Conservation (phyloP, 305 asterid species). For the Rubia tinctorum region DNA sequence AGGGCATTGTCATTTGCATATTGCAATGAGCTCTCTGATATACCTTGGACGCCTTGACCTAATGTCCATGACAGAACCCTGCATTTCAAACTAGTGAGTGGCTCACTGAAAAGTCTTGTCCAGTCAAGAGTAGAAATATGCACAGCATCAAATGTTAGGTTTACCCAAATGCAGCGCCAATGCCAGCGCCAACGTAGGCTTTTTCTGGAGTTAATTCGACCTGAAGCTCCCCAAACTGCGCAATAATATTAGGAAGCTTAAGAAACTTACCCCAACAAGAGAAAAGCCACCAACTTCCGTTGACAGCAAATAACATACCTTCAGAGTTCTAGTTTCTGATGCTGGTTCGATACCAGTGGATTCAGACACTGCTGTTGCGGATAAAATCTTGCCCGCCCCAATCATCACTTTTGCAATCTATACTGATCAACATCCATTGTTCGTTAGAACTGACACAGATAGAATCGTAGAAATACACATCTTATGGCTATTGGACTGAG, state of each 20-base stretch:
- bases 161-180: slow-evolving; percentile 68
- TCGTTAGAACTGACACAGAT: slow-evolving; percentile 23
- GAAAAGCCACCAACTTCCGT: not conserved
- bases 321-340: slow-evolving; percentile 55
- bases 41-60: slow-evolving; percentile 64
- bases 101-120: slow-evolving; percentile 2
- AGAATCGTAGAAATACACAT: not conserved
- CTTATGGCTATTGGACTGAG: not conserved
- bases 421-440: slow-evolving; percentile 41
- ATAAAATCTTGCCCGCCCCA: slow-evolving; percentile 55
- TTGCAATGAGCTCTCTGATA: slow-evolving; percentile 72
- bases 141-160: not conserved
- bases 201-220: slow-evolving; percentile 70
- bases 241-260: slow-evolving; percentile 15
- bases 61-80: slow-evolving; percentile 79
- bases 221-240: slow-evolving; percentile 94
- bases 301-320: slow-evolving; percentile 41
- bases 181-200: slow-evolving; percentile 73
- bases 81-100: slow-evolving; percentile 14
- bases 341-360: slow-evolving; percentile 45
- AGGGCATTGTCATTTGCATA: slow-evolving; percentile 87
- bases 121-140: slow-evolving; percentile 7
- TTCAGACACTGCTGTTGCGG: slow-evolving; percentile 44
- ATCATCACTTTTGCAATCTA: slow-evolving; percentile 91
- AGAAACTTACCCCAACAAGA: slow-evolving; percentile 9